phyloP scores from a whole-genome alignment of 2,329 filamentous ascomycete species.

The Fusarium siculi region DNA sequence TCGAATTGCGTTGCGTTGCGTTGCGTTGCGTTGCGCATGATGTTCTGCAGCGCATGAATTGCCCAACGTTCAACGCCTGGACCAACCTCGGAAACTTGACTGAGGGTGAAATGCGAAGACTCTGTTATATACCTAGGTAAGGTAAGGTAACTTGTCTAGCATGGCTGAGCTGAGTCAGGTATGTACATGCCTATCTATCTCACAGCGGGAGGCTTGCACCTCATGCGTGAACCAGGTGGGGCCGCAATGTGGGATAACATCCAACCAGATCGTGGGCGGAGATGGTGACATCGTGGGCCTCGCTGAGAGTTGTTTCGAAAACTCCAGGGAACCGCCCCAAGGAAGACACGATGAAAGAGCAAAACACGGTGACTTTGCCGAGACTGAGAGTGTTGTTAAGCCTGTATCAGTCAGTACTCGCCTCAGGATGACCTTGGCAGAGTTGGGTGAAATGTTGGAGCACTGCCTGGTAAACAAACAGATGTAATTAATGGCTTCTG shows the following conservation, averaged over 20 bases:
- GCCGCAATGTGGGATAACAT: not conserved
- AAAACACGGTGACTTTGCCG: not conserved
- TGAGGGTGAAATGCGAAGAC: not conserved
- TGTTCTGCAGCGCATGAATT: not conserved
- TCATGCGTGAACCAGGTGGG: not conserved
- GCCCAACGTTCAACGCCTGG: not conserved
- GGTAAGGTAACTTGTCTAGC: not conserved
- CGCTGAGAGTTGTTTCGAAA: not conserved
- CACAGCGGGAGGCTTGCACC: not conserved
- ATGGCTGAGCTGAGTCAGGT: not conserved
- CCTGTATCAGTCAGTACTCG: not conserved
- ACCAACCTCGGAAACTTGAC: not conserved
- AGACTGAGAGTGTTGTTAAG: not conserved
- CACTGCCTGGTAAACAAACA: not conserved
- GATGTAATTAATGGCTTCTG: not conserved
- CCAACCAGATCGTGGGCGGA: not conserved
- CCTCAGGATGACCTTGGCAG: not conserved
- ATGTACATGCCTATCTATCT: not conserved
- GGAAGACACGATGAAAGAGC: not conserved
- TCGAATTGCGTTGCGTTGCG: not conserved
- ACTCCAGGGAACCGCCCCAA: not conserved
- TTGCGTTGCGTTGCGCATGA: not conserved
- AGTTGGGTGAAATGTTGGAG: not conserved
- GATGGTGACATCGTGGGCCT: not conserved
- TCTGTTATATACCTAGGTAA: not conserved